These are phyloP conservation scores for Pisolithus tinctorius DNA, from an alignment of 768 basidiomycete species.

Conservation along the genomic window DNA sequence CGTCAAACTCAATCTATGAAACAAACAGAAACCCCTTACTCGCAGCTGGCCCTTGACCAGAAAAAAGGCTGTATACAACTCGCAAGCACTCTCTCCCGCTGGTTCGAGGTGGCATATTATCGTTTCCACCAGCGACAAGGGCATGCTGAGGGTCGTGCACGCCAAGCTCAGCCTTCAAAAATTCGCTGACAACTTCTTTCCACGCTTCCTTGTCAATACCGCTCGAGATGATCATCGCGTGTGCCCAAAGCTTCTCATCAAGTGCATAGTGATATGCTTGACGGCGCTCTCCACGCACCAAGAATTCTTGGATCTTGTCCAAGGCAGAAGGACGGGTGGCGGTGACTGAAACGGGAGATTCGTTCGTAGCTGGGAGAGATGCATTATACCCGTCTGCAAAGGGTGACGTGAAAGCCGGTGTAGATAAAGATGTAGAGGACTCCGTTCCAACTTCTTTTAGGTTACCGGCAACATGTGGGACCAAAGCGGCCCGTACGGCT, in stretches of 20 bases:
- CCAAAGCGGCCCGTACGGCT: conserved; percentile 66
- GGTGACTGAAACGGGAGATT: conserved; percentile 51
- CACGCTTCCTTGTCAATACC: conserved; percentile 90
- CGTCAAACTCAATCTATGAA: conserved; percentile 1
- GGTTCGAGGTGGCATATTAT: conserved; percentile 16
- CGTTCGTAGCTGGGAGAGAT: conserved; percentile 29
- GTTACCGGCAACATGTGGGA: conserved; percentile 45
- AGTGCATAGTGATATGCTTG: conserved; percentile 85
- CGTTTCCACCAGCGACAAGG: conserved; percentile 14
- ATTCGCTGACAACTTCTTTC: conserved; percentile 86
- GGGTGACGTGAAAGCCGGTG: conserved; percentile 28
- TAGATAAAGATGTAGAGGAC: conserved; percentile 9
- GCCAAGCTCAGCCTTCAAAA: conserved; percentile 70
- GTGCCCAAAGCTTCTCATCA: conserved; percentile 88
- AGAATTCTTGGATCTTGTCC: conserved; percentile 70
- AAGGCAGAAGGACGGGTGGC: conserved; percentile 57
- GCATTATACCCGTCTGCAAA: conserved; percentile 13
- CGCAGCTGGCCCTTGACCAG: conserved; percentile 73
- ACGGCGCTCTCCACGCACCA: conserved; percentile 78
- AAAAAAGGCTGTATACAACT: conserved; percentile 75
- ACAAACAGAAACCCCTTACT: conserved; percentile 38
- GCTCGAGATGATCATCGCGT: conserved; percentile 92
- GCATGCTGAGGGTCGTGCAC: conserved; percentile 23
- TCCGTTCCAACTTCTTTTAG: conserved; percentile 16
- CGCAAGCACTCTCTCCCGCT: conserved; percentile 69